These are phyloP conservation scores for Tricholoma sp. DNA, from an alignment of 768 basidiomycete genomes.

Conservation along the genomic window DNA sequence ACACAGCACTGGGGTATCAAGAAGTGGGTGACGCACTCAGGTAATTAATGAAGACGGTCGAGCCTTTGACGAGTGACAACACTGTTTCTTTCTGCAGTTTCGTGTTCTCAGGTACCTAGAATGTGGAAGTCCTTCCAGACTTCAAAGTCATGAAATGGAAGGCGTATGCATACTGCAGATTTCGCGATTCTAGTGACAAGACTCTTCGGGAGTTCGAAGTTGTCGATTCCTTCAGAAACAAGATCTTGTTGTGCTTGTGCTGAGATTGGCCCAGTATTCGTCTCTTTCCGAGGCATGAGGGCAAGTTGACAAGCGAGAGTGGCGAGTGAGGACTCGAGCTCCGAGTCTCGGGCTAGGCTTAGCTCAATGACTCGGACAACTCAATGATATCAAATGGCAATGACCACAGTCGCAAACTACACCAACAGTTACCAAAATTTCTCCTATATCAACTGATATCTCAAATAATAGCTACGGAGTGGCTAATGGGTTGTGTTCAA, in stretches of 20 bases:
- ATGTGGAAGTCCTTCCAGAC: too few species aligned
- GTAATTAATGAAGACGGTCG: constrained; percentile 95
- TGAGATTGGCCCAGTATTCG: constrained; percentile 45
- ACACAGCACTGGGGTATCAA: constrained; percentile 1
- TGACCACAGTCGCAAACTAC: too few species aligned
- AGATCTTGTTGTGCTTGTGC: constrained; percentile 78
- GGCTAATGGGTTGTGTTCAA: too few species aligned
- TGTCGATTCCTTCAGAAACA: constrained; percentile 81
- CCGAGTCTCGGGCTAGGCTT: too few species aligned
- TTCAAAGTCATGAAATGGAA: background rate
- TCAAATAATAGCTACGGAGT: too few species aligned
- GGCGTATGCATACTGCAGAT: constrained; percentile 55
- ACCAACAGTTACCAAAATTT: too few species aligned
- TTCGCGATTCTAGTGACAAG: constrained; percentile 83
- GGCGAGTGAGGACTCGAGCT: too few species aligned
- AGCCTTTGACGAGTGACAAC: constrained; percentile 77
- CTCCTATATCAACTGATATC: too few species aligned
- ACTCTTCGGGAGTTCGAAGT: constrained; percentile 82
- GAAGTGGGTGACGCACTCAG: constrained; percentile 55
- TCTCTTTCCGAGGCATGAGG: constrained; percentile 68
- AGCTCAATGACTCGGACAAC: too few species aligned
- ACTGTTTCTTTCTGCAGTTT: constrained; percentile 91
- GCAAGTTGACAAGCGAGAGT: background rate
- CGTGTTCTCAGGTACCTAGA: constrained; percentile 74
- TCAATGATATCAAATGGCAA: too few species aligned